A percentile compares a stretch with the other conserved stretches of the same genome.
These are phyloP conservation scores for Tetratostichococcus sp. DNA, from an alignment of 139 green algal genomes.

Conservation along the genomic window DNA sequence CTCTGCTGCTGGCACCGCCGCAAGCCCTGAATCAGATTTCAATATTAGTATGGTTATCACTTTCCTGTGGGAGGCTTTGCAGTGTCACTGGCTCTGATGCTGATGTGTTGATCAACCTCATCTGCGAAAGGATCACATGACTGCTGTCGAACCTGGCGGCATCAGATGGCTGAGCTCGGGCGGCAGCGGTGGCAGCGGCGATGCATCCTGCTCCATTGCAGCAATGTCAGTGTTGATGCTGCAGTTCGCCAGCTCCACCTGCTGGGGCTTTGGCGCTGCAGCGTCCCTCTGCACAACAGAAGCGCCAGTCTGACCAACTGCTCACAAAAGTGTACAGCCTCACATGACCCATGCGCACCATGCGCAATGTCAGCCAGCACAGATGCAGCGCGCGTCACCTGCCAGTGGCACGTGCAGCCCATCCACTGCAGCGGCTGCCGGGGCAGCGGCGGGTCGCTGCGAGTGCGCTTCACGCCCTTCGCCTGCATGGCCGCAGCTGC, in stretches of 20 bases:
- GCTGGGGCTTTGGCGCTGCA: neutral
- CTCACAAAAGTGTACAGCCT: too few relatives aligned
- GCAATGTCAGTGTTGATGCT: neutral
- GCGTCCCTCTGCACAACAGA: neutral
- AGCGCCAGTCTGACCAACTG: too few relatives aligned
- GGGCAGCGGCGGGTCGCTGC: neutral
- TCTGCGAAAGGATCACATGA: too few relatives aligned
- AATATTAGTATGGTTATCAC: too few relatives aligned
- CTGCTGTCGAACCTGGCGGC: neutral
- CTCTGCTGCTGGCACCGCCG: too few relatives aligned
- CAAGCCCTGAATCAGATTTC: too few relatives aligned
- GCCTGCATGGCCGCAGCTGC: neutral
- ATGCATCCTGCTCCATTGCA: neutral
- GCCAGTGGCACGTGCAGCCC: neutral
- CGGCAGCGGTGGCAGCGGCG: neutral
- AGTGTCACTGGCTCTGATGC: too few relatives aligned
- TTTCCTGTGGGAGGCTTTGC: too few relatives aligned
- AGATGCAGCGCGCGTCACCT: neutral
- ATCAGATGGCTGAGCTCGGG: neutral
- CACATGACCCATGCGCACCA: too few relatives aligned
- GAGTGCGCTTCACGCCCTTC: neutral
- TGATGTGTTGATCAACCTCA: neutral
- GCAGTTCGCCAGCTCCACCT: neutral
- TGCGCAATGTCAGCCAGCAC: too few relatives aligned
- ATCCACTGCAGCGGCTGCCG: neutral